Conservation (phyloP, 768 basidiomycete species). For the Leucogyrophana mollusca region DNA sequence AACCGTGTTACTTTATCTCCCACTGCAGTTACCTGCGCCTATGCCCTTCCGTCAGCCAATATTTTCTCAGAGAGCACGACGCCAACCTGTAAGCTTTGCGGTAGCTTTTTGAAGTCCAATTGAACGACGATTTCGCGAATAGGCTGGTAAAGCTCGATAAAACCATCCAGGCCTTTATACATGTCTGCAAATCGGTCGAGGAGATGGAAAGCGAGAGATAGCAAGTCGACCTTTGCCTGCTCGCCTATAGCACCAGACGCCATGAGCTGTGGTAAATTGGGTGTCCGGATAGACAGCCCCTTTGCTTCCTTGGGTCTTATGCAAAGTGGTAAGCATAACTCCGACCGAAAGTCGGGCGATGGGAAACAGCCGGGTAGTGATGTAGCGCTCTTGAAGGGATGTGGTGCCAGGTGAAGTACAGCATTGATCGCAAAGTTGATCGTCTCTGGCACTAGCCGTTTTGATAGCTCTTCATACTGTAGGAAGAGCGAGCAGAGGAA, state of each 20-base stretch:
- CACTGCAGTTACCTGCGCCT: constrained; percentile 49
- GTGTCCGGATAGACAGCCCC: constrained; percentile 37
- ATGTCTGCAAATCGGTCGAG: constrained; percentile 68
- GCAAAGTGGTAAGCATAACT: constrained; percentile 38
- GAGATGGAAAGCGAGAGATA: constrained; percentile 62
- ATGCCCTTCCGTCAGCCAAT: constrained; percentile 11
- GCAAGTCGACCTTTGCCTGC: constrained; percentile 72
- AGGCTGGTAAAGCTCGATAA: constrained; percentile 83
- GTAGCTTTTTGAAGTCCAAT: constrained; percentile 45
- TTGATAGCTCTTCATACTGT: constrained; percentile 83
- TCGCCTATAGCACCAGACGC: constrained; percentile 30
- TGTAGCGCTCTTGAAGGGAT: constrained; percentile 40
- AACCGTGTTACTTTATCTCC: constrained; percentile 55
- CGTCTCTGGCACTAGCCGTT: constrained; percentile 86
- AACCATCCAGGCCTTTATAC: constrained; percentile 77
- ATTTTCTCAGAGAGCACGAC: constrained; percentile 1
- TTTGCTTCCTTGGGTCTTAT: constrained; percentile 40
- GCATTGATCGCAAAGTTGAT: constrained; percentile 77
- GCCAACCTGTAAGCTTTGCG: constrained; percentile 56
- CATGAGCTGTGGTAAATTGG: constrained; percentile 48
- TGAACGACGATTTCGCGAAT: constrained; percentile 55
- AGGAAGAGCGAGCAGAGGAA: constrained; percentile 85
- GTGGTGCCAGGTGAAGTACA: constrained; percentile 73
- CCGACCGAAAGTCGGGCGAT: constrained; percentile 63
- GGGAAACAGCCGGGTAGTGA: constrained; percentile 72